Evolutionary conservation across 495 filamentous ascomycete genomes (phyloP).

Genomic region (Aspergillus saccharolyticus): DNA sequence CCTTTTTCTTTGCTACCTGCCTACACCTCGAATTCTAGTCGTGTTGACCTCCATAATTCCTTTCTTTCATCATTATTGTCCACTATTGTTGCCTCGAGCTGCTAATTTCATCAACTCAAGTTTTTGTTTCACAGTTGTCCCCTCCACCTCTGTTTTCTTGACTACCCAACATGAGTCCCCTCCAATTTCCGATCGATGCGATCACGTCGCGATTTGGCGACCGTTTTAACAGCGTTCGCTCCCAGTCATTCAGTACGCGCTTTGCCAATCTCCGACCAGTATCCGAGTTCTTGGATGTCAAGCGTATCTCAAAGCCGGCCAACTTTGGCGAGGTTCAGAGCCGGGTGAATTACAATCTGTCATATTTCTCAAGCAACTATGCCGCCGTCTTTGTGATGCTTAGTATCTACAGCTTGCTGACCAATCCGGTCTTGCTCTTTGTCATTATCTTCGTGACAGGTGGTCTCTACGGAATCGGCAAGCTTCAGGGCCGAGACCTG

Average conservation of each 20-base stretch:
- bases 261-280: constrained; percentile 91
- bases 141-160: not conserved
- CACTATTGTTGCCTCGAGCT: not conserved
- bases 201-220: constrained; percentile 80
- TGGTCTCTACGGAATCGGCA: constrained; percentile 86
- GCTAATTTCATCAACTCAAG: not conserved
- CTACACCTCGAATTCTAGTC: not conserved
- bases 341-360: constrained; percentile 93
- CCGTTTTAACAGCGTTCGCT: constrained; percentile 72
- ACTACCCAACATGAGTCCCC: constrained; percentile 64
- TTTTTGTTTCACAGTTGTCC: not conserved
- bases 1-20: constrained; percentile 4
- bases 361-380: constrained; percentile 98
- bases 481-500: constrained; percentile 79
- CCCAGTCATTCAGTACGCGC: constrained; percentile 67
- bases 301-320: constrained; percentile 86
- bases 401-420: constrained; percentile 89
- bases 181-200: constrained; percentile 85
- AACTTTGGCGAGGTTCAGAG: constrained; percentile 90
- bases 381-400: constrained; percentile 88
- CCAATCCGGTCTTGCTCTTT: constrained; percentile 77
- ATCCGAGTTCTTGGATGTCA: constrained; percentile 91
- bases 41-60: constrained; percentile 4
- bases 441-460: constrained; percentile 80
- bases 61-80: constrained; percentile 7